A percentile compares a stretch with the other conserved stretches of the same genome.
These are phyloP conservation scores for Aspergillus eucalypticola DNA, from an alignment of 2,329 filamentous ascomycete genomes.

Conservation along the genomic window DNA sequence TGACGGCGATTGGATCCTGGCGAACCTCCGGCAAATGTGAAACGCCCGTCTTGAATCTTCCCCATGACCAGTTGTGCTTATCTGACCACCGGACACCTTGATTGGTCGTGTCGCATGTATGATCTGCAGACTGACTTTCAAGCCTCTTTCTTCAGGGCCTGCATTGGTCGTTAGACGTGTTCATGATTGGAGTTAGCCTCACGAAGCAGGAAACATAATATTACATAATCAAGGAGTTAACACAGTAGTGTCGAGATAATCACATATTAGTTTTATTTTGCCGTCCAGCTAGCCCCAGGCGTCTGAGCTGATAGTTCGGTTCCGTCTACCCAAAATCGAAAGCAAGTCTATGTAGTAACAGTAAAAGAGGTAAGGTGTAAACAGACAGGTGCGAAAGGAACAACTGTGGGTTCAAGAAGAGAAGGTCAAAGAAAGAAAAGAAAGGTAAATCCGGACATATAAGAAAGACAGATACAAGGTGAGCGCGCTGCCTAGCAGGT, in stretches of 20 bases:
- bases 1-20: background rate
- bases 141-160: background rate
- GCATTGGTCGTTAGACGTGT: background rate
- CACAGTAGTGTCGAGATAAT: background rate
- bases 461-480: constrained; percentile 20
- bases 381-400: constrained; percentile 15
- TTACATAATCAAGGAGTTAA: background rate
- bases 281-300: constrained; percentile 23
- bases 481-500: constrained; percentile 20
- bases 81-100: background rate
- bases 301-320: constrained; percentile 15
- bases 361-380: constrained; percentile 22
- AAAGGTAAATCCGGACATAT: constrained; percentile 19
- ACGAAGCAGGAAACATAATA: background rate
- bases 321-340: constrained; percentile 22
- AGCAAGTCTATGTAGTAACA: constrained; percentile 28
- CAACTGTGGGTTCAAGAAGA: constrained; percentile 10
- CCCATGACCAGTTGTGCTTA: background rate
- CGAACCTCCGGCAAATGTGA: background rate
- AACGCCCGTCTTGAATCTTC: background rate
- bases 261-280: constrained; percentile 17
- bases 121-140: background rate
- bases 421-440: constrained; percentile 12
- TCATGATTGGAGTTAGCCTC: too few species aligned
- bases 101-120: background rate